Base-by-base conservation (phyloP, 2,329 filamentous ascomycete species). In the Fusarium protoensiforme region DNA sequence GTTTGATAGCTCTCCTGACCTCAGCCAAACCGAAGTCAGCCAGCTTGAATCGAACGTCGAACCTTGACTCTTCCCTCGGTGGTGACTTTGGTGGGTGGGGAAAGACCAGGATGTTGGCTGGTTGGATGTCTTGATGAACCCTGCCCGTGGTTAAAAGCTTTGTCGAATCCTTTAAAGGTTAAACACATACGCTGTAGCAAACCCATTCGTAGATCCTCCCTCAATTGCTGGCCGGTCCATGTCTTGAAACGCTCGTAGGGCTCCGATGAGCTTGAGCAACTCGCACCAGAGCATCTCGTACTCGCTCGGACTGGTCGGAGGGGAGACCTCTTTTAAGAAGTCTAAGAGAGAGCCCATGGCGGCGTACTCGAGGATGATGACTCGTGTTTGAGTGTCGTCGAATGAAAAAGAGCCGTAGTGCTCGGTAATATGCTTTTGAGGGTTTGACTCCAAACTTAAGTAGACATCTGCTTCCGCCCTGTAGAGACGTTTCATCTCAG, bases 51-150 rank as follows among this genome's bases (percentile, higher is more conserved):
- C 13, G 33, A 0, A 71, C 41, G 5, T 73, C 38, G 7, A 48
- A 48, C 24, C 43, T 27, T 13, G 13, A 14, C 10, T 36, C 11
- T 36, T 16, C 13, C 5, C 13, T 3, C 33, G 2, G 11, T 16
- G 35, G 24, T 2, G 58, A 57, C 3, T 57, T 35, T 4, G 53
- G 14, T 1, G 22, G 9, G 8, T 61, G 33, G 0, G 61, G 63
- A 14, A 74, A 74, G 0, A 74, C 70, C 0, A 74, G 10, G 7
- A 74, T 73, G 11, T 73, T 74, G 4, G 18, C 54, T 2, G 68
- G 70, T 10, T 74, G 62, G 5, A 74, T 73, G 6, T 73, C 65
- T 8, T 65, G 64, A 9, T 74, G 69, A 4, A 62, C 33, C 2
- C 71, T 69, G 11, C 2, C 1, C 2, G 5, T n/a, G 4, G 22